Evolutionary conservation across 805 yeast genomes (phyloP).

Genomic region (Candida piceae): DNA sequence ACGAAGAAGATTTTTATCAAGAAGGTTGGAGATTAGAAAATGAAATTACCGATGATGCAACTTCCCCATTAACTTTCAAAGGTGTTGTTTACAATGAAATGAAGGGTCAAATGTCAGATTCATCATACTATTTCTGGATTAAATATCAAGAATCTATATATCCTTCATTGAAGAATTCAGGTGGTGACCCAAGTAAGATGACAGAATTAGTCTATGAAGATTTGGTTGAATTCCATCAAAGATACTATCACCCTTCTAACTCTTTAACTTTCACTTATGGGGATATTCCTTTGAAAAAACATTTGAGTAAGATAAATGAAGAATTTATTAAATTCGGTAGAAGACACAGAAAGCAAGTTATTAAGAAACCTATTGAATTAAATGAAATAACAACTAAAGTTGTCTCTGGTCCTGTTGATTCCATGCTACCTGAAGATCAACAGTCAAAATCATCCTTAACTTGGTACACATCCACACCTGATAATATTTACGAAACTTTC

Average conservation of each 20-base stretch:
- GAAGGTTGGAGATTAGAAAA: constrained; percentile 98
- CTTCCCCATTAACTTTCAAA: constrained; percentile 66
- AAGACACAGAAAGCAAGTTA: constrained; percentile 28
- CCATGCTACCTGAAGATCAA: constrained; percentile 56
- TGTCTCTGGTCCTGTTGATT: constrained; percentile 76
- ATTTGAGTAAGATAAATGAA: constrained; percentile 50
- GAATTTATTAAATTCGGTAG: constrained; percentile 51
- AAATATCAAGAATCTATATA: constrained; percentile 78
- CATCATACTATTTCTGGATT: constrained; percentile 80
- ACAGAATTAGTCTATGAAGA: constrained; percentile 72
- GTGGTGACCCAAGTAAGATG: constrained; percentile 86
- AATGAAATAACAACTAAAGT: constrained; percentile 29
- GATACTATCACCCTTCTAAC: constrained; percentile 86
- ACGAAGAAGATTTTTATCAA: constrained; percentile 79
- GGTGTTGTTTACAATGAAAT: constrained; percentile 98
- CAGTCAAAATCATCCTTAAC: constrained; percentile 82
- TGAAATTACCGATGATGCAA: constrained; percentile 48
- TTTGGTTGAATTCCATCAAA: constrained; percentile 67
- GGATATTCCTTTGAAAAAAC: constrained; percentile 56
- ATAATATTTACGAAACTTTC: constrained; percentile 63
- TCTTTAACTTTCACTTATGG: constrained; percentile 88
- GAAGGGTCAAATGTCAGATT: constrained; percentile 94
- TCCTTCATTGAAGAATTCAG: constrained; percentile 82
- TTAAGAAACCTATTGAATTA: constrained; percentile 46
- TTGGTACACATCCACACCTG: constrained; percentile 80